phyloP scores from a whole-genome alignment of 163 green algal species.

The Prototheca wickerhamii region DNA sequence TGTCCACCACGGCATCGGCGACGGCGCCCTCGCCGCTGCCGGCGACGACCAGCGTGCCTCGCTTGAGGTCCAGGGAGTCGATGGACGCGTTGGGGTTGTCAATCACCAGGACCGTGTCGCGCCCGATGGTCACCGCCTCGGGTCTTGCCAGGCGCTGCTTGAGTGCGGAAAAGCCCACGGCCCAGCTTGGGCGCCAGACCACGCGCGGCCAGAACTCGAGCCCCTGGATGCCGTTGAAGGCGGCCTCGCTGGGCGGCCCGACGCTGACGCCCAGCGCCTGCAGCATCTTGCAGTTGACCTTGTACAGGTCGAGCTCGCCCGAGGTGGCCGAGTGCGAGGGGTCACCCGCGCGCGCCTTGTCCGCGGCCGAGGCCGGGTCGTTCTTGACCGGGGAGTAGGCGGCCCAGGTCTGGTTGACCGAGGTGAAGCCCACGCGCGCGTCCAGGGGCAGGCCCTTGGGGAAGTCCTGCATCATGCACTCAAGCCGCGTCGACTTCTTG shows the following conservation, averaged over 20 bases:
- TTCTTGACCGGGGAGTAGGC: constrained; percentile 98
- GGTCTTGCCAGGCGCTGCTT: constrained; percentile 31
- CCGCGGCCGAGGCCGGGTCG: constrained; percentile 64
- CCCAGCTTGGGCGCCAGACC: constrained; percentile 66
- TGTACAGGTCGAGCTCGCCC: constrained; percentile 72
- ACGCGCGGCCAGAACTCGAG: constrained; percentile 71
- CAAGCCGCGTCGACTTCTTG: constrained; percentile 87
- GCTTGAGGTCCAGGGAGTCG: constrained; percentile 46
- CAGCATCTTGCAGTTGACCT: constrained; percentile 44
- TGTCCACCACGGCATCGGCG: constrained; percentile 48
- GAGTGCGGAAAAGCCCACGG: constrained; percentile 56
- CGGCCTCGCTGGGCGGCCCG: constrained; percentile 26
- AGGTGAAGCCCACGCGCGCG: constrained; percentile 85
- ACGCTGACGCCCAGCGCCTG: constrained; percentile 47
- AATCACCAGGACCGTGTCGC: constrained; percentile 55
- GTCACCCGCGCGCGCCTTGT: constrained; percentile 72
- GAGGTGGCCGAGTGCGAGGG: constrained; percentile 80
- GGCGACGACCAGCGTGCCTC: constrained; percentile 61
- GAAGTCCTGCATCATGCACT: constrained; percentile 99
- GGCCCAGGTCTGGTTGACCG: constrained; percentile 89
- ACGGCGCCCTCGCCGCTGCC: constrained; percentile 48
- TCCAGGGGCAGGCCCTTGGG: constrained; percentile 56
- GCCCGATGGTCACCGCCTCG: constrained; percentile 25
- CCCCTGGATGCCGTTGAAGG: constrained; percentile 74
- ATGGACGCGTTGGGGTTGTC: constrained; percentile 49